A percentile compares a stretch with the other conserved stretches of the same genome.
phyloP scores from a whole-genome alignment of 2,329 filamentous ascomycete species.

The Chaetomium sp. region DNA sequence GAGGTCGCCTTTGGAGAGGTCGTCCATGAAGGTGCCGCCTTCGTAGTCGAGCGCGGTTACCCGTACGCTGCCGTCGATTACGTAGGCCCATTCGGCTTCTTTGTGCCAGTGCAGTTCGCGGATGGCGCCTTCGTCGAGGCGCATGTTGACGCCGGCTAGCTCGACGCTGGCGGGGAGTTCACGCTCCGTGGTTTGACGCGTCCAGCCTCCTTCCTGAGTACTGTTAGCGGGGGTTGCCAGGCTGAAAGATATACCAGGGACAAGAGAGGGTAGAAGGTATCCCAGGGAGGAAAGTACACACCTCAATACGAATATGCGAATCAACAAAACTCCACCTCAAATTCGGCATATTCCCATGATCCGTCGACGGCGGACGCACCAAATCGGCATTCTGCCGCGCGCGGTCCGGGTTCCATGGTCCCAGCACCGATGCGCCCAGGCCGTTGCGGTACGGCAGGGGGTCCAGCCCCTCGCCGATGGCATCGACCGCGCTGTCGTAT shows the following conservation, averaged over 20 bases:
- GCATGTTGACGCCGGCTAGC: conserved; percentile 72
- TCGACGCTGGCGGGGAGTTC: conserved; percentile 61
- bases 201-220: conserved; percentile 69
- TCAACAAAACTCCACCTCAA: conserved; percentile 67
- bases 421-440: conserved; percentile 58
- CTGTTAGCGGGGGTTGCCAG: neutral
- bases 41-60: conserved; percentile 69
- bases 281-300: conserved; percentile 25
- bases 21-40: conserved; percentile 70
- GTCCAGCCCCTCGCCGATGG: conserved; percentile 52
- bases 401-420: conserved; percentile 62
- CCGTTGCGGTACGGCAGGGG: conserved; percentile 61
- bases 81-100: conserved; percentile 72
- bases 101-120: conserved; percentile 78
- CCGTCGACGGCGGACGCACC: conserved; percentile 65
- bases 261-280: neutral
- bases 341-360: conserved; percentile 63
- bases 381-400: conserved; percentile 66
- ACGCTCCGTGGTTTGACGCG: conserved; percentile 62
- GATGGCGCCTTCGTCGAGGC: conserved; percentile 64
- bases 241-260: neutral
- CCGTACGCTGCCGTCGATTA: conserved; percentile 63
- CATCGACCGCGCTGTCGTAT: conserved; percentile 56
- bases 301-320: conserved; percentile 58
- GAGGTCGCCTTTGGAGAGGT: conserved; percentile 67